phyloP scores from a whole-genome alignment of 805 yeast genomes.

The Metschnikowia similis region DNA sequence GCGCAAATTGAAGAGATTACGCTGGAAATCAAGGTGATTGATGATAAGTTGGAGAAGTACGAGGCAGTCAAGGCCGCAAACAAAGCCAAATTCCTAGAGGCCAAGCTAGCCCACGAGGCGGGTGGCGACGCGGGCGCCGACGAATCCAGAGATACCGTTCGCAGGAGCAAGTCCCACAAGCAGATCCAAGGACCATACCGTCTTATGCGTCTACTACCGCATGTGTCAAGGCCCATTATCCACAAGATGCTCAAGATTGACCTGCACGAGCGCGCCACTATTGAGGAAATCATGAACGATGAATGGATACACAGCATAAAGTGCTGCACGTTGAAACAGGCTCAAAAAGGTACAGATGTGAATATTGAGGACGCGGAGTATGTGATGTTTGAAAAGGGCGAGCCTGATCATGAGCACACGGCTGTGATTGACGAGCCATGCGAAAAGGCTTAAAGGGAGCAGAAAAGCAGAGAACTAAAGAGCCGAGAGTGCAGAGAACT shows the following conservation, averaged over 20 bases:
- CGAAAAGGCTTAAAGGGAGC: background rate
- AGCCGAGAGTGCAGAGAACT: too few relatives aligned
- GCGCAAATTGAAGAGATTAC: slow-evolving; percentile 30
- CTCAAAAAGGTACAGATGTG: slow-evolving; percentile 19
- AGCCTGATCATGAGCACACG: slow-evolving; percentile 40
- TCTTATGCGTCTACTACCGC: slow-evolving; percentile 75
- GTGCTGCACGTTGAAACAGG: slow-evolving; percentile 49
- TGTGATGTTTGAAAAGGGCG: slow-evolving; percentile 30
- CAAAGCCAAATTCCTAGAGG: slow-evolving; percentile 29
- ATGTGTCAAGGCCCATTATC: slow-evolving; percentile 74
- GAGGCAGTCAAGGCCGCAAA: slow-evolving; percentile 32
- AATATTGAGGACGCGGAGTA: slow-evolving; percentile 37
- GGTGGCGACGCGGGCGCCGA: slow-evolving; percentile 7
- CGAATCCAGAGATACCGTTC: slow-evolving; percentile 6
- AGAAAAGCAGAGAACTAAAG: too few relatives aligned
- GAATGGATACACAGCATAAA: slow-evolving; percentile 66
- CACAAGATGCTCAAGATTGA: slow-evolving; percentile 63
- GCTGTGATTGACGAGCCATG: slow-evolving; percentile 20
- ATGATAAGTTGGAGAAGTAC: slow-evolving; percentile 32
- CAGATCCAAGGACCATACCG: slow-evolving; percentile 82
- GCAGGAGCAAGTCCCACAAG: slow-evolving; percentile 38
- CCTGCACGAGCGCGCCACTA: slow-evolving; percentile 56
- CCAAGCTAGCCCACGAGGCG: slow-evolving; percentile 8
- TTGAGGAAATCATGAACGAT: slow-evolving; percentile 62
- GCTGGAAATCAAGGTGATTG: slow-evolving; percentile 35